These are phyloP conservation scores for Nakazawaea populi DNA, from an alignment of 805 yeast genomes.

Conservation along the genomic window DNA sequence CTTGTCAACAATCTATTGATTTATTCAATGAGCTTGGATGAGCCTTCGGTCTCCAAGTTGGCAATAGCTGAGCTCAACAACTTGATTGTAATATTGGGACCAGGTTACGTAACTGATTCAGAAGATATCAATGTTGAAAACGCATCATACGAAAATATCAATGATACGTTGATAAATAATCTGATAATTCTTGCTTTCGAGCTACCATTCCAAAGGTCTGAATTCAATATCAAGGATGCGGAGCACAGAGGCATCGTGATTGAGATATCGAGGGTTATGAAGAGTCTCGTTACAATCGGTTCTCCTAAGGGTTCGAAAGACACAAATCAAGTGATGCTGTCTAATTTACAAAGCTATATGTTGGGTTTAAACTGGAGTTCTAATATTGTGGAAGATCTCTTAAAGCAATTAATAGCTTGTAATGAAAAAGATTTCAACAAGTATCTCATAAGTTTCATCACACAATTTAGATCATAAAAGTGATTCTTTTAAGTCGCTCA, in stretches of 20 bases:
- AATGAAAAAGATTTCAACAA: constrained; percentile 66
- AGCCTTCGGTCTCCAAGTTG: constrained; percentile 58
- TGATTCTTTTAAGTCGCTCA: not conserved
- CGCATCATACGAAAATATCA: constrained; percentile 56
- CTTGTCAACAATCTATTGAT: constrained; percentile 60
- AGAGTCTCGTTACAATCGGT: constrained; percentile 42
- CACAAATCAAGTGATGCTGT: constrained; percentile 24
- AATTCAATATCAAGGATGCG: constrained; percentile 70
- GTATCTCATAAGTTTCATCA: constrained; percentile 40
- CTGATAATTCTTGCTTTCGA: constrained; percentile 67
- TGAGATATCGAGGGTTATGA: constrained; percentile 69
- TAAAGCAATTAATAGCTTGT: constrained; percentile 47
- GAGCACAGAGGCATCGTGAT: constrained; percentile 67
- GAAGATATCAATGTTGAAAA: constrained; percentile 48
- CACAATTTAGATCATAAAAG: constrained; percentile 5
- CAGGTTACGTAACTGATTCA: constrained; percentile 59
- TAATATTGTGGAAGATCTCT: constrained; percentile 54
- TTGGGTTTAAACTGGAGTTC: constrained; percentile 56
- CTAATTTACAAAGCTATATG: constrained; percentile 27
- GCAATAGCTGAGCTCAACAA: constrained; percentile 66
- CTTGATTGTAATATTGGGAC: constrained; percentile 58
- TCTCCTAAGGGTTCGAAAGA: constrained; percentile 7
- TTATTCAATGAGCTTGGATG: constrained; percentile 58
- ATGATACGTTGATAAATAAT: constrained; percentile 62
- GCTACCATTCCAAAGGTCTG: constrained; percentile 66